These are phyloP conservation scores for Dactylellina sp. DNA, from an alignment of 2,329 filamentous ascomycete species.

Conservation along the genomic window DNA sequence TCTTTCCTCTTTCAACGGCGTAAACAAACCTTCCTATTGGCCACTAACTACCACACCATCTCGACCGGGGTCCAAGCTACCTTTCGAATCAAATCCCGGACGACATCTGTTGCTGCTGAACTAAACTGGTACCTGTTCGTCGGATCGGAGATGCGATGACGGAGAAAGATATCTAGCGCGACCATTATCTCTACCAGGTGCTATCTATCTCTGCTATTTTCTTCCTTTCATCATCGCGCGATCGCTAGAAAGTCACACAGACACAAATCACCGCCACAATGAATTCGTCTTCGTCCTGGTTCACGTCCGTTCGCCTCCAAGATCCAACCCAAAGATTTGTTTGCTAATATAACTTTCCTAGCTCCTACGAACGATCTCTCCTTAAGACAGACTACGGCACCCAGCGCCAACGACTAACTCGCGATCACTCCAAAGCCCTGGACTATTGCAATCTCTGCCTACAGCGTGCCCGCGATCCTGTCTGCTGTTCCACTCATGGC, in stretches of 20 bases:
- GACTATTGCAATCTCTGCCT: slow-evolving; percentile 90
- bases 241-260: background rate
- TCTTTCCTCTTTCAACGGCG: slow-evolving; percentile 41
- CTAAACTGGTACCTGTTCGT: background rate
- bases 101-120: background rate
- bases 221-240: background rate
- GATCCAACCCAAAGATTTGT: background rate
- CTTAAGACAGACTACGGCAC: slow-evolving; percentile 85
- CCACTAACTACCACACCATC: background rate
- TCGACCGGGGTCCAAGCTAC: slow-evolving; percentile 5
- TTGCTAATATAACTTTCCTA: slow-evolving; percentile 31
- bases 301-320: slow-evolving; percentile 70
- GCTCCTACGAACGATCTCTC: slow-evolving; percentile 82
- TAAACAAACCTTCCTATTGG: slow-evolving; percentile 55
- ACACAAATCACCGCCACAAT: slow-evolving; percentile 27
- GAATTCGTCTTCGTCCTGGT: slow-evolving; percentile 87
- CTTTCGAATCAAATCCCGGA: background rate
- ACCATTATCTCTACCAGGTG: background rate
- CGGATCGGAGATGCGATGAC: background rate
- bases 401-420: slow-evolving; percentile 82
- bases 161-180: background rate
- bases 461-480: slow-evolving; percentile 80
- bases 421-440: slow-evolving; percentile 93
- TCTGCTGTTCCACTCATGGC: slow-evolving; percentile 80
- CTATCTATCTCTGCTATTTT: background rate